Conservation (phyloP, 2,329 filamentous ascomycete species). For the Coleophoma crateriformis region DNA sequence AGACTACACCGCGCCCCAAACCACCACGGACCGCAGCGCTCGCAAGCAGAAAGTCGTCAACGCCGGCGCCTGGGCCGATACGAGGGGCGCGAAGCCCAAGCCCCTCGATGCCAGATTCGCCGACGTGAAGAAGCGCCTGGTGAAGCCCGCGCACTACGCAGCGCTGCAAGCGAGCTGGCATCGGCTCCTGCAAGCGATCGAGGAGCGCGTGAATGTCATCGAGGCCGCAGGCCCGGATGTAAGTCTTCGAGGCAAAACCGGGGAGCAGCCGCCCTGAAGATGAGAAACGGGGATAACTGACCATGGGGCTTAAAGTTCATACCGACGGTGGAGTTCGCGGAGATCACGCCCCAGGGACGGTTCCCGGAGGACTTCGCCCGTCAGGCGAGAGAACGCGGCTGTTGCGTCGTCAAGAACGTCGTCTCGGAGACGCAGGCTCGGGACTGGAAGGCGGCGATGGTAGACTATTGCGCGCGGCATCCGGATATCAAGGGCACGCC, state of each 20-base stretch:
- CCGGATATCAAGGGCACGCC: constrained; percentile 58
- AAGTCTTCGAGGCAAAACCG: not conserved
- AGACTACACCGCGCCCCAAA: not conserved
- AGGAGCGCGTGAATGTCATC: not conserved
- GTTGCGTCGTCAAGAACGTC: constrained; percentile 53
- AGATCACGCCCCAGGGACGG: not conserved
- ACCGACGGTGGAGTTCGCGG: not conserved
- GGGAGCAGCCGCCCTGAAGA: too few species aligned
- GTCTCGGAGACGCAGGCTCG: constrained; percentile 56
- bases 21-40: not conserved
- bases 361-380: not conserved
- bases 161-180: not conserved
- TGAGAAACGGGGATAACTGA: not conserved
- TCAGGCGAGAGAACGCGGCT: not conserved
- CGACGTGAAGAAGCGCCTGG: not conserved
- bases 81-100: not conserved
- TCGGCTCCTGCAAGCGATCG: not conserved
- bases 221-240: not conserved
- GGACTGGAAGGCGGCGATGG: constrained; percentile 55
- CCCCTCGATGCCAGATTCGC: not conserved
- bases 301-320: not conserved
- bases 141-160: not conserved
- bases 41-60: not conserved
- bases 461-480: constrained; percentile 59
- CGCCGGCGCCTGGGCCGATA: not conserved